Evolutionary conservation across 2,329 filamentous ascomycete genomes (phyloP).

Genomic region (Emmonsiellopsis sp.): DNA sequence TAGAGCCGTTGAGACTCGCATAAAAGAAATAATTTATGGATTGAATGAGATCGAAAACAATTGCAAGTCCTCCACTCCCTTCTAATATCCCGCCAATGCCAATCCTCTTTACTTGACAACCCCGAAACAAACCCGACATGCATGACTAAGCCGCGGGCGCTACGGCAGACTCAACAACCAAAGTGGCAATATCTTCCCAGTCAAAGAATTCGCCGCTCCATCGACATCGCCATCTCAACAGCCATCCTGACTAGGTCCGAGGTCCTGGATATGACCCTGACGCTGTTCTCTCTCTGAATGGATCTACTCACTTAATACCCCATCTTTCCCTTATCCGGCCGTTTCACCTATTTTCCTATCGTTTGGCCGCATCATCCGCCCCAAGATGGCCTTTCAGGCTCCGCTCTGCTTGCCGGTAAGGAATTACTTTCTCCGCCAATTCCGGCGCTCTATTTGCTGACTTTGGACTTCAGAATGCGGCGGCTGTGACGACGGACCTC

Average conservation of each 20-base stretch:
- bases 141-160: background rate
- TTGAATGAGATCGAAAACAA: no score
- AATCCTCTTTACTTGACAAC: no score
- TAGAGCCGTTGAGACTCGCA: background rate
- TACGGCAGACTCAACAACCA: background rate
- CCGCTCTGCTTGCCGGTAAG: slow-evolving; percentile 41
- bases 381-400: slow-evolving; percentile 44
- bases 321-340: background rate
- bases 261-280: background rate
- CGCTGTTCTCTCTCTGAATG: background rate
- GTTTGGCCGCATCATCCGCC: background rate
- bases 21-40: no score
- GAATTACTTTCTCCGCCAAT: background rate
- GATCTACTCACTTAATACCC: background rate
- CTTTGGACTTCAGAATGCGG: slow-evolving; percentile 32
- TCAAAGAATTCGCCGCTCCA: slow-evolving; percentile 5
- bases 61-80: background rate
- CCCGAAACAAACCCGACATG: no score
- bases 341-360: background rate
- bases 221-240: slow-evolving; percentile 1
- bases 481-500: slow-evolving; percentile 33
- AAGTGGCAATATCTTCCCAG: background rate
- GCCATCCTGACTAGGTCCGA: background rate
- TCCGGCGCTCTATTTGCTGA: background rate
- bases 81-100: background rate